These are phyloP conservation scores for Hanseniaspora jakobsenii DNA, from an alignment of 805 yeast genomes.

Conservation along the genomic window DNA sequence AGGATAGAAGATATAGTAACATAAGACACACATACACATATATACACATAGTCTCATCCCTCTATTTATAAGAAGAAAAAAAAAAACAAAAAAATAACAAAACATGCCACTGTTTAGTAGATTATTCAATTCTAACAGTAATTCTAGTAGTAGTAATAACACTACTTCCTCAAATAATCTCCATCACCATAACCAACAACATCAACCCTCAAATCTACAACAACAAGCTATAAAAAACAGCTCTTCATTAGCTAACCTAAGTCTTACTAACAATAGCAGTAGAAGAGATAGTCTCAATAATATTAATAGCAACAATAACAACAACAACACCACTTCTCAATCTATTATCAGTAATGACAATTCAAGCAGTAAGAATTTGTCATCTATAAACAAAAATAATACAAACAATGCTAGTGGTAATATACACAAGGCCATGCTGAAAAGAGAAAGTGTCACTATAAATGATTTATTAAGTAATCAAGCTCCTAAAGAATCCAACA, in stretches of 20 bases:
- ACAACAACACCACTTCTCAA: background rate
- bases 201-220: background rate
- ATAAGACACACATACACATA: no score
- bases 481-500: background rate
- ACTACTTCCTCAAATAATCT: background rate
- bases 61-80: background rate
- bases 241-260: no score
- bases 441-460: slow-evolving; percentile 11
- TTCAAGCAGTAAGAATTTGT: background rate
- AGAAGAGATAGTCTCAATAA: background rate
- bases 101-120: slow-evolving; percentile 10
- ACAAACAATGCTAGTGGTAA: background rate
- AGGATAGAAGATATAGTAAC: no score
- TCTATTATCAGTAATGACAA: background rate
- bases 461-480: slow-evolving; percentile 12
- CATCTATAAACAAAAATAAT: background rate
- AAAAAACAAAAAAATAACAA: background rate
- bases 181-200: background rate
- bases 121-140: slow-evolving; percentile 3
- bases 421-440: slow-evolving; percentile 1
- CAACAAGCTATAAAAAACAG: slow-evolving; percentile 4
- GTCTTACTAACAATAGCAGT: background rate
- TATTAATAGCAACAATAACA: background rate
- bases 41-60: no score
- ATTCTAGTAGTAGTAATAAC: slow-evolving; percentile 1